These are phyloP conservation scores for Trichoderma oligosporum DNA, from an alignment of 2,329 filamentous ascomycete species.

Conservation along the genomic window DNA sequence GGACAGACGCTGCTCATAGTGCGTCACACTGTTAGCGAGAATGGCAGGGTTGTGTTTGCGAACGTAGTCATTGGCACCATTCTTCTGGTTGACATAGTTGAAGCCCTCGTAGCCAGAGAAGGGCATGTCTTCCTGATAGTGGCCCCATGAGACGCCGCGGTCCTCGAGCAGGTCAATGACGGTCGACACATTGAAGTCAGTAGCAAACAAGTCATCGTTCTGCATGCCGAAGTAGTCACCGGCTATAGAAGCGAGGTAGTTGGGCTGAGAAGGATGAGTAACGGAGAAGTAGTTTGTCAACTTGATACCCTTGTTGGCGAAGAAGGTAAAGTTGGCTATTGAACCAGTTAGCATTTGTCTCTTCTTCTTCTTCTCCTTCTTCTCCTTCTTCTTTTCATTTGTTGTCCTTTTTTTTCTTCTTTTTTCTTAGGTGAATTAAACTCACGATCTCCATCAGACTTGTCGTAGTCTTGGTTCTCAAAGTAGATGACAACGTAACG, in stretches of 20 bases:
- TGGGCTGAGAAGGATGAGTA: conserved; percentile 72
- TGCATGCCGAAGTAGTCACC: conserved; percentile 73
- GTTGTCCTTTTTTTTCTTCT: not conserved
- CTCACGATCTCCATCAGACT: conserved; percentile 59
- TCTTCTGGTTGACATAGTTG: conserved; percentile 60
- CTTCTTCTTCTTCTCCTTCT: not conserved
- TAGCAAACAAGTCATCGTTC: conserved; percentile 60
- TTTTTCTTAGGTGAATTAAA: not conserved
- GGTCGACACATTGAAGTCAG: conserved; percentile 60
- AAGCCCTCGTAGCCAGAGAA: conserved; percentile 68
- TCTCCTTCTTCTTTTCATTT: too few species aligned
- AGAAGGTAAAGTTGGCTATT: conserved; percentile 29
- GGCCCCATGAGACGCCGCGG: conserved; percentile 61
- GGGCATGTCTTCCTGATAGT: conserved; percentile 76
- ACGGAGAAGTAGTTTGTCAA: conserved; percentile 49
- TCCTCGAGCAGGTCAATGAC: conserved; percentile 66
- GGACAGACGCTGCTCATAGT: conserved; percentile 55
- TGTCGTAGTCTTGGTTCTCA: conserved; percentile 69
- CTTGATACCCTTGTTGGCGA: conserved; percentile 32
- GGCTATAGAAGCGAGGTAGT: conserved; percentile 65
- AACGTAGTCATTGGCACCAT: conserved; percentile 69
- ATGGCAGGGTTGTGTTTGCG: conserved; percentile 74
- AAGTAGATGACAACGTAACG: conserved; percentile 71
- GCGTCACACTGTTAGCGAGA: conserved; percentile 62
- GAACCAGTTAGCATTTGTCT: not conserved